Conservation (phyloP, 2,329 filamentous ascomycete species). For the Mollisiaceae sp. region DNA sequence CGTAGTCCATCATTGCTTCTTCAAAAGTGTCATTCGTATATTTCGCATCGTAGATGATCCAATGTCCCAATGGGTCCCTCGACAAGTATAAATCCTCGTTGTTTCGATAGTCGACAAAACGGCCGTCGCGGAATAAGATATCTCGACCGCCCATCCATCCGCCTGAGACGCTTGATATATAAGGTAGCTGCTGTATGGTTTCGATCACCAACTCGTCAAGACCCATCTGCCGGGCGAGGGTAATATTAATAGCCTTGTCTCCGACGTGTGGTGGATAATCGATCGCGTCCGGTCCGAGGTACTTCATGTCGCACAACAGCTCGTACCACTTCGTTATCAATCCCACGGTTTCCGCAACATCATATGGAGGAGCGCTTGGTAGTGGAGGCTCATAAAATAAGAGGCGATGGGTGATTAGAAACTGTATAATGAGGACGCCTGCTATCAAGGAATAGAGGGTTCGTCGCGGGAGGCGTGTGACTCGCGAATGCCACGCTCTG, state of each 20-base stretch:
- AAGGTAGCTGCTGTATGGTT: constrained; percentile 11
- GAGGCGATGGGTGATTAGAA: not conserved
- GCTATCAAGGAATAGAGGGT: not conserved
- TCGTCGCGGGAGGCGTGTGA: constrained; percentile 8
- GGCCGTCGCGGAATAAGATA: constrained; percentile 5
- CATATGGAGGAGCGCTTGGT: not conserved
- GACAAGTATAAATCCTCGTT: constrained; percentile 10
- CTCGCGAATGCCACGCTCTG: constrained; percentile 9
- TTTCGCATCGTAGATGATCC: constrained; percentile 11
- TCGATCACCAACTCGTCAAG: constrained; percentile 3
- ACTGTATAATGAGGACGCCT: constrained; percentile 7
- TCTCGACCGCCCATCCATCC: constrained; percentile 16
- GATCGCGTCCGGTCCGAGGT: constrained; percentile 15
- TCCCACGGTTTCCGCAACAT: constrained; percentile 8
- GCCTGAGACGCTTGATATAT: not conserved
- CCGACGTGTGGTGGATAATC: constrained; percentile 14
- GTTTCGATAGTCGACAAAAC: constrained; percentile 11
- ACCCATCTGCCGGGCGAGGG: not conserved
- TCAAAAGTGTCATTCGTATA: constrained; percentile 6
- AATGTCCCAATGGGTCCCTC: constrained; percentile 10
- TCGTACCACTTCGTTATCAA: constrained; percentile 13
- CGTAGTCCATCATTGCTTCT: constrained; percentile 13
- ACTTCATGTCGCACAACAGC: constrained; percentile 18
- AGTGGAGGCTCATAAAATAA: constrained; percentile 13
- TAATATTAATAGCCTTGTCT: constrained; percentile 11